These are phyloP conservation scores for Fraxinus sp. DNA, from an alignment of 305 asterid species.

Conservation along the genomic window DNA sequence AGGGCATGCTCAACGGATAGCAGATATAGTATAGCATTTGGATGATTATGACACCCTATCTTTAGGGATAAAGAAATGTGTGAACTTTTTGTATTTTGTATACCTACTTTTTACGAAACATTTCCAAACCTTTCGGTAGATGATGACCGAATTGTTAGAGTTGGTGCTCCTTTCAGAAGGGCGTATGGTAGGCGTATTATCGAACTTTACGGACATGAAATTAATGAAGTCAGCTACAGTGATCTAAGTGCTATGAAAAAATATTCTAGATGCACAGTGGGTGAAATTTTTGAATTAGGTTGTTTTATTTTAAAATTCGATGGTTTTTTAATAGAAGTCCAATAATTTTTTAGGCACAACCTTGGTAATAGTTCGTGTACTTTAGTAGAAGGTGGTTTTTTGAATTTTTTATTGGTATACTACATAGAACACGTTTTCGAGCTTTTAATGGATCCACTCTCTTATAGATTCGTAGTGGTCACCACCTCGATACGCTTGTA, in stretches of 20 bases:
- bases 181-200: no score
- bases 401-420: neutral
- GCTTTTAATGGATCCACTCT: neutral
- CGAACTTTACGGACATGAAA: neutral
- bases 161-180: neutral
- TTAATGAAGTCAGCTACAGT: neutral
- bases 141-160: no score
- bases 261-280: neutral
- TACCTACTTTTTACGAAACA: no score
- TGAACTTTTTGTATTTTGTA: no score
- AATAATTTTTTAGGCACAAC: neutral
- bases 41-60: no score
- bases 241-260: neutral
- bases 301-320: neutral
- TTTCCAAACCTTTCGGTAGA: no score
- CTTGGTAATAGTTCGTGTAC: neutral
- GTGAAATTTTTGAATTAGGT: neutral
- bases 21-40: no score
- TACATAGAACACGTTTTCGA: no score
- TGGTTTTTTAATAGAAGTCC: neutral
- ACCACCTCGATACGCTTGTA: neutral
- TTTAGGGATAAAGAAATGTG: no score
- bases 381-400: neutral
- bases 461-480: neutral
- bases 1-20: no score